Conservation (phyloP, 306 rosid species). For the Crotalaria pallida region DNA sequence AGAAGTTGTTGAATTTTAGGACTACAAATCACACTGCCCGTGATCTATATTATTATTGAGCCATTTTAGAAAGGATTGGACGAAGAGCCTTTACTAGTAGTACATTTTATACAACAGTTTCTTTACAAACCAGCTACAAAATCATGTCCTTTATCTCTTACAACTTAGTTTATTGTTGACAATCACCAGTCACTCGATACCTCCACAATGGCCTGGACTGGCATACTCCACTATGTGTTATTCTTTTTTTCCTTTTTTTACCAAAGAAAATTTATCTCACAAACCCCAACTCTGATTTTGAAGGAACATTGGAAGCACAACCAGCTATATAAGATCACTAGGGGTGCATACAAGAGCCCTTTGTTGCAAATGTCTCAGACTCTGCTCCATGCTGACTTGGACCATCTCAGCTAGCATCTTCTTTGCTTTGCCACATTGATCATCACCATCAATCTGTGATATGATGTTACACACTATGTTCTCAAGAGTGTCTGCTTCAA, state of each 20-base stretch:
- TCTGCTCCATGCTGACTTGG: constrained; percentile 98
- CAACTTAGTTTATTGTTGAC: constrained; percentile 82
- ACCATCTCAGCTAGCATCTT: constrained; percentile 98
- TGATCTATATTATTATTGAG: too few relatives aligned
- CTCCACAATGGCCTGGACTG: constrained; percentile 85
- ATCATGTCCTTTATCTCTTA: constrained; percentile 26
- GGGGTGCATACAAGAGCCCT: constrained; percentile 94
- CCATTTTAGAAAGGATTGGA: constrained; percentile 5
- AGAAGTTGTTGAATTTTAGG: too few relatives aligned
- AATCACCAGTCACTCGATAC: constrained; percentile 84
- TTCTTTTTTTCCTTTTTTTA: constrained; percentile 19
- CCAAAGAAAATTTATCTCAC: constrained; percentile 41
- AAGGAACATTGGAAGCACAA: too few relatives aligned
- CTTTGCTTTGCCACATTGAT: constrained; percentile 84
- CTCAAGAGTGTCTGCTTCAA: constrained; percentile 84
- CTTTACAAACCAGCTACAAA: constrained; percentile 53
- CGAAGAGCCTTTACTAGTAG: constrained; percentile 22
- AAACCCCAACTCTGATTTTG: constrained; percentile 27
- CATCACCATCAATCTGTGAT: constrained; percentile 87
- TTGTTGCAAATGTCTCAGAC: constrained; percentile 86
- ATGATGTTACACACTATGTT: constrained; percentile 89
- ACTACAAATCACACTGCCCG: too few relatives aligned
- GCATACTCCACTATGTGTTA: constrained; percentile 43
- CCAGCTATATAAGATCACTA: constrained; percentile 62
- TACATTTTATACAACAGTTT: constrained; percentile 35